Evolutionary conservation across 2,329 filamentous ascomycete genomes (phyloP), one percentile per base, ranked within the genome.

Genomic region (Fusarium nematophilum): DNA sequence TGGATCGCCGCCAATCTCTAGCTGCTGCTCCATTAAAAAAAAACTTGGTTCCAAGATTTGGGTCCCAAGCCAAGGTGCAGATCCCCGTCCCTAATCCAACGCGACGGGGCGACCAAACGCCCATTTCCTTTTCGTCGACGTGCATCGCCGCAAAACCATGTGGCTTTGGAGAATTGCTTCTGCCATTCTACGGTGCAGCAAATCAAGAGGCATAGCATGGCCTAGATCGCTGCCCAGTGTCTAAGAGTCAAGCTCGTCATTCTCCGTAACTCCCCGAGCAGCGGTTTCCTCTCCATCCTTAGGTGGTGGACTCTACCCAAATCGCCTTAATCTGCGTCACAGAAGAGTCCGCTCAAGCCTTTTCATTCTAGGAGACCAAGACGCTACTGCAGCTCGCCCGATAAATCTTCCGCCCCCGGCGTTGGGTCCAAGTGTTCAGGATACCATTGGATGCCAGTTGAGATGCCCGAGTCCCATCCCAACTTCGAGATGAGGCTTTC

Each of bases 141-240:
- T 52, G 58, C 65, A 68, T 65, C 44, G 27, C 14, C 38, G 30
- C 36, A 46, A 31, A 43, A 56, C 37, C 54, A 59, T 52, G 56
- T 64, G 57, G 58, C 44, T 64, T 44, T 53, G 15, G n/a, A 27
- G 25, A 57, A 43, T 56, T 53, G 45, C 47, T 58, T 62, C 49
- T 44, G 36, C 30, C 18, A 40, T 17, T 8, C n/a, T 18, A 23
- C n/a, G 49, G 33, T 31, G 25, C 33, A 52, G 48, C 57, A 62
- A 62, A 57, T 62, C 52, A 57, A 54, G 47, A 54, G 39, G 34
- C n/a, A n/a, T 9, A 42, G 14, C 46, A 49, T 14, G 15, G 23
- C 15, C 31, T 17, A 31, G 17, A 14, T 40, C 21, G 10, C 27
- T 18, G 31, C 17, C 25, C 4, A 17, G 44, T 27, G 14, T 23